Evolutionary conservation across 148 eudicot genomes (phyloP), one percentile per base, ranked within the genome.

Genomic region (Vaccinium macrocarpon): DNA sequence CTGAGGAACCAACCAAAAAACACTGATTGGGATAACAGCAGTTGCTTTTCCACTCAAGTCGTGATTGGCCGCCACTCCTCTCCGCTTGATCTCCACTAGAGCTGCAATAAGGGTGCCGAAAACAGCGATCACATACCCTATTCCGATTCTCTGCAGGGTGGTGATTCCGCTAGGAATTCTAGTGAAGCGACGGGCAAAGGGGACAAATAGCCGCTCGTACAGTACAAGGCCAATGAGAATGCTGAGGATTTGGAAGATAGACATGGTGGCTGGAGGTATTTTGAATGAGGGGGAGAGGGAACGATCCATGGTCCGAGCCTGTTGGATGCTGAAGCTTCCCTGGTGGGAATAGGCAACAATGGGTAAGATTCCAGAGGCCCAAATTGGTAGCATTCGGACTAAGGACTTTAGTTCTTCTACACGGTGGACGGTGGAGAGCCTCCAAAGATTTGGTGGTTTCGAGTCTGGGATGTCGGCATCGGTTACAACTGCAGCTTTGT

Each of bases 261-360:
- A 27, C 82, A 92, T 46, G 83, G 84, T 89, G 52, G 94, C 94
- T 0, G 93, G 91, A 29, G 94, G 94, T 1, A 92, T 92, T 64
- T 87, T 79, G 76, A 92, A 90, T 1, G 94, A 85, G 25, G 81
- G 85, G n/a, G 90, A 86, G 23, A 92, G 70, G 71, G 86, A 88
- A 8, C 93, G 90, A 82, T 92, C 81, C 94, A 92, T 92, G 83
- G 83, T 83, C 9, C 93, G 87, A 35, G 93, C 94, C 82, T 92
- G 94, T 53, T 85, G 86, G 76, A 92, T 82, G 59, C 79, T 88
- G 82, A 92, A 92, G 82, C 91, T 92, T 50, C 59, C 21, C 38
- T 78, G 85, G 59, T 91, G 95, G 21, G 95, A 89, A 9, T 87
- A 64, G 56, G 93, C 77, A 8, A 92, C 84, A 8, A 90, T 87